Conservation (phyloP, 1,284 basidiomycete species). For the Pulchroboletus neoregius region DNA sequence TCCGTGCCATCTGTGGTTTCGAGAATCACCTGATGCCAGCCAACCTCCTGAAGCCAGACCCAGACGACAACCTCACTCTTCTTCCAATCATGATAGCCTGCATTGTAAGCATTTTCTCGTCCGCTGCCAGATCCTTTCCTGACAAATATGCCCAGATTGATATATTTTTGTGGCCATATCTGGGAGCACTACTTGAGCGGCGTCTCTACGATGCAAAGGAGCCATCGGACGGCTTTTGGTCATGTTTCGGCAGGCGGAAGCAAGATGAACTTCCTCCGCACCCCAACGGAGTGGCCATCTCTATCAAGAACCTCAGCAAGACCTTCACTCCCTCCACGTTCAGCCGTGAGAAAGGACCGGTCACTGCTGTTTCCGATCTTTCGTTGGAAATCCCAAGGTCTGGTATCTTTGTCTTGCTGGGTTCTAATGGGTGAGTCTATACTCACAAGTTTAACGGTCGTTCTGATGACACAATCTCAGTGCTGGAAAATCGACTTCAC, state of each 20-base stretch:
- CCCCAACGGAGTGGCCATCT: constrained; percentile 49
- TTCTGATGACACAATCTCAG: constrained; percentile 35
- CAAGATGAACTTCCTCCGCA: constrained; percentile 25
- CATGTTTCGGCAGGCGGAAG: constrained; percentile 25
- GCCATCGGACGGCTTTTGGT: constrained; percentile 33
- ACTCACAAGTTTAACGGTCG: neutral
- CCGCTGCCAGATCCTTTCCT: neutral
- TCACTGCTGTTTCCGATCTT: constrained; percentile 62
- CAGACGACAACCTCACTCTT: constrained; percentile 53
- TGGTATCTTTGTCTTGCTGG: constrained; percentile 73
- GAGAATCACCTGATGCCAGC: constrained; percentile 56
- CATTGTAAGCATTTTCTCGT: constrained; percentile 43
- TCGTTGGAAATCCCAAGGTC: constrained; percentile 62
- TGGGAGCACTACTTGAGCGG: constrained; percentile 58
- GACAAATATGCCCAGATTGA: constrained; percentile 44
- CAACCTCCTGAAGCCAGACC: constrained; percentile 52
- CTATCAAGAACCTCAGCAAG: constrained; percentile 57
- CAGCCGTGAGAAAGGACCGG: constrained; percentile 35
- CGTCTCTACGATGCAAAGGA: constrained; percentile 58
- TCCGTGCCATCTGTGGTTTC: constrained; percentile 61
- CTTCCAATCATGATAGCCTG: constrained; percentile 61
- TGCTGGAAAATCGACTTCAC: constrained; percentile 74
- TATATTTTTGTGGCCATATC: constrained; percentile 66
- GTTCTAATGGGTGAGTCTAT: constrained; percentile 59
- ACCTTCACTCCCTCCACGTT: constrained; percentile 48